Evolutionary conservation across 192 early-diverging fungal species (phyloP).

Genomic region (Rhizoclosmatium globosum): DNA sequence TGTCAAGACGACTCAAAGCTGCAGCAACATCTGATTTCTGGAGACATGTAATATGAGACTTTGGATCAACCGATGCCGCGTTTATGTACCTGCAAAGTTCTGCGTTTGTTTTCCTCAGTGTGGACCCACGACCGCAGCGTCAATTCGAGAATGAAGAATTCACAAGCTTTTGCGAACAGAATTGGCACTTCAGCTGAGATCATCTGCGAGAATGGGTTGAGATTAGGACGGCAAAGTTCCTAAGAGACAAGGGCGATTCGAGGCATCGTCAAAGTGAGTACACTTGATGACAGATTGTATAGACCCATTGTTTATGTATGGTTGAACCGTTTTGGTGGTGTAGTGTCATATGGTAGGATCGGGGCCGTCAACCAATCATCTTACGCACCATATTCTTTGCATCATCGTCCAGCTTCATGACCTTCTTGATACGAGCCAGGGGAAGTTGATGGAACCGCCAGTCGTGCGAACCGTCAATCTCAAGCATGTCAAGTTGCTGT

Average conservation of each 20-base stretch:
- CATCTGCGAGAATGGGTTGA: constrained; percentile 55
- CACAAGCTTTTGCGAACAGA: constrained; percentile 95
- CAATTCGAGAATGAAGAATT: constrained; percentile 95
- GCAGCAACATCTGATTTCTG: constrained; percentile 84
- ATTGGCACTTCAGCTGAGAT: constrained; percentile 86
- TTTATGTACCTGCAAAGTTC: constrained; percentile 81
- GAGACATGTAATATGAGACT: not conserved
- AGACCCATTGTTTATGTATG: too few relatives aligned
- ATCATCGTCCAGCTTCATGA: constrained; percentile 98
- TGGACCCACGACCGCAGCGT: constrained; percentile 79
- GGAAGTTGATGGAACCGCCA: constrained; percentile 93
- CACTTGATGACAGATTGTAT: too few relatives aligned
- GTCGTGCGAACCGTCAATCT: constrained; percentile 75
- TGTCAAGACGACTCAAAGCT: constrained; percentile 88
- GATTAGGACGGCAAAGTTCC: constrained; percentile 19
- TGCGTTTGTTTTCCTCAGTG: constrained; percentile 95
- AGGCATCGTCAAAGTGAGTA: too few relatives aligned
- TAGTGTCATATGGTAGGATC: too few relatives aligned
- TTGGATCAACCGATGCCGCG: not conserved
- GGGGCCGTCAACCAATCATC: not conserved
- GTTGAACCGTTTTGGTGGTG: too few relatives aligned
- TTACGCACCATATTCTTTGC: constrained; percentile 75
- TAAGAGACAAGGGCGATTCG: not conserved
- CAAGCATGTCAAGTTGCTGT: constrained; percentile 11
- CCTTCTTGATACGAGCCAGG: constrained; percentile 95